phyloP scores from a whole-genome alignment of 2,329 filamentous ascomycete species.

The Botrytis fabae region DNA sequence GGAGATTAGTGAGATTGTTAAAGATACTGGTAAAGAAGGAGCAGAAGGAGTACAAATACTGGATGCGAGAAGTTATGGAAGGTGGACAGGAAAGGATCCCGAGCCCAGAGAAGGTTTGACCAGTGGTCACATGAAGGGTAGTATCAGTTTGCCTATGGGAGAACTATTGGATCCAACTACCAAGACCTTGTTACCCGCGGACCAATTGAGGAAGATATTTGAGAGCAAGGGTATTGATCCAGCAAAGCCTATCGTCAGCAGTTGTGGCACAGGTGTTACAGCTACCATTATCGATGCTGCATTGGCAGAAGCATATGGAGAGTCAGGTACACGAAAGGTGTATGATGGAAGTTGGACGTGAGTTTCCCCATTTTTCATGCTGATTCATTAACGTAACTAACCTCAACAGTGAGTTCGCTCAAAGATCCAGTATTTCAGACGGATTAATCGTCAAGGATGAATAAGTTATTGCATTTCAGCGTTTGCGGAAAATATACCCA shows the following conservation, averaged over 20 bases:
- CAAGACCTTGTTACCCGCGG: constrained; percentile 73
- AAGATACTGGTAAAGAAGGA: constrained; percentile 78
- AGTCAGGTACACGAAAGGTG: constrained; percentile 66
- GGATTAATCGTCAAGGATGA: constrained; percentile 58
- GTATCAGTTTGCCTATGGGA: constrained; percentile 77
- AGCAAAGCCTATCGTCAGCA: constrained; percentile 77
- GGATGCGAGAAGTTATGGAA: constrained; percentile 77
- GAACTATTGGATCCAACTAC: constrained; percentile 79
- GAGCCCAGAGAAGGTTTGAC: constrained; percentile 85
- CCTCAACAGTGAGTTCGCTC: constrained; percentile 61
- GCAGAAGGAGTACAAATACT: constrained; percentile 82
- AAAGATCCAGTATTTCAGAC: constrained; percentile 61
- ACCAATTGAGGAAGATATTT: constrained; percentile 75
- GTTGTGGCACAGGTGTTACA: constrained; percentile 92
- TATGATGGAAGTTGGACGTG: constrained; percentile 99
- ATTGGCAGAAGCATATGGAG: constrained; percentile 73
- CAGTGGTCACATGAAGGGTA: constrained; percentile 89
- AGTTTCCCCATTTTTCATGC: constrained; percentile 46
- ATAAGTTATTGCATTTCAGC: constrained; percentile 26
- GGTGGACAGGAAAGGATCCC: constrained; percentile 79
- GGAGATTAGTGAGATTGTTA: constrained; percentile 74
- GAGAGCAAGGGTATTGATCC: constrained; percentile 77
- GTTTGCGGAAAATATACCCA: constrained; percentile 21
- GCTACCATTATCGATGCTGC: constrained; percentile 89
- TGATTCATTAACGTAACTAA: constrained; percentile 16